phyloP scores from a whole-genome alignment of 2,329 filamentous ascomycete genomes.

The Diaporthe vaccinii region DNA sequence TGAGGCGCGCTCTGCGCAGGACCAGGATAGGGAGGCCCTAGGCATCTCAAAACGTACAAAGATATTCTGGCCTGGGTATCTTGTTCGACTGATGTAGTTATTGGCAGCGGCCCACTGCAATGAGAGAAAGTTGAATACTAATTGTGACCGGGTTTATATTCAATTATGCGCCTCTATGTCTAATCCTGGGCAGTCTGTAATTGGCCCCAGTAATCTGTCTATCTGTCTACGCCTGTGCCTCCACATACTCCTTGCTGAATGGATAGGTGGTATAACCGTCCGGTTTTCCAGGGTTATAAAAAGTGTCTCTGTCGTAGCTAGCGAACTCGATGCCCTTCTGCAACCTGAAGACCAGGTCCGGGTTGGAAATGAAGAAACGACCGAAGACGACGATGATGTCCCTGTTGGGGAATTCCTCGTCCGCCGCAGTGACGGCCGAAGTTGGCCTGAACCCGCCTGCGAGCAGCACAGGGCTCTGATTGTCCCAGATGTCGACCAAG shows the following conservation, averaged over 20 bases:
- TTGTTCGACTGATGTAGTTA: neutral
- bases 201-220: neutral
- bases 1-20: constrained; percentile 1
- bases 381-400: constrained; percentile 55
- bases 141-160: neutral
- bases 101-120: too few relatives aligned
- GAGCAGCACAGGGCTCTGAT: constrained; percentile 48
- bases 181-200: neutral
- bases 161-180: neutral
- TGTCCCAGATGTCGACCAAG: constrained; percentile 48
- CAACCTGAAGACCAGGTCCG: constrained; percentile 58
- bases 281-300: constrained; percentile 49
- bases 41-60: neutral
- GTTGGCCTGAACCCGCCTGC: constrained; percentile 48
- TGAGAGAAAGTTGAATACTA: neutral
- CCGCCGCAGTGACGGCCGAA: constrained; percentile 46
- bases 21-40: neutral
- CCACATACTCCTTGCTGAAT: constrained; percentile 37
- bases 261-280: constrained; percentile 32
- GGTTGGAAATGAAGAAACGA: constrained; percentile 58
- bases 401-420: constrained; percentile 46
- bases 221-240: constrained; percentile 14
- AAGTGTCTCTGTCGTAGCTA: constrained; percentile 53
- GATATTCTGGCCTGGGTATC: neutral
- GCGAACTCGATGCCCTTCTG: constrained; percentile 53